Evolutionary conservation across 1,284 basidiomycete species (phyloP).

Genomic region (Trichosporon sp.): DNA sequence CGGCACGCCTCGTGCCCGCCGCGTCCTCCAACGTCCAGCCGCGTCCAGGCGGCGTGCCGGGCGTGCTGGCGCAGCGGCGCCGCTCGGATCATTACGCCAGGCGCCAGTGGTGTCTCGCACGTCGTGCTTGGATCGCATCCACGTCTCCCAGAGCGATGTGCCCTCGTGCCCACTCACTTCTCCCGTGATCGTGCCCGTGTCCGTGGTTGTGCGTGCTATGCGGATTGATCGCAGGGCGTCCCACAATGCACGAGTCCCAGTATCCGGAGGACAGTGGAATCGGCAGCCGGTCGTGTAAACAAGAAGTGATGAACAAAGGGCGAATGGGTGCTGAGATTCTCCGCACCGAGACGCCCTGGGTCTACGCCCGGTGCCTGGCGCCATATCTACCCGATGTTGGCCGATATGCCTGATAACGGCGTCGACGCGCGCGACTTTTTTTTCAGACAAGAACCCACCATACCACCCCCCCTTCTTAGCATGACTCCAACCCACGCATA

Average conservation of each 20-base stretch:
- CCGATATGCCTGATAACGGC: neutral
- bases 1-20: conserved; percentile 4
- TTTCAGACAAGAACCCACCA: neutral
- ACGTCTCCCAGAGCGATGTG: neutral
- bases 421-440: neutral
- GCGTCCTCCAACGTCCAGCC: too few species aligned
- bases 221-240: neutral
- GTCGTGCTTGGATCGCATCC: neutral
- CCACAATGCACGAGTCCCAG: too few species aligned
- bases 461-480: neutral
- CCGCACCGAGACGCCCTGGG: neutral
- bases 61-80: neutral
- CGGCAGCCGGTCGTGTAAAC: too few species aligned
- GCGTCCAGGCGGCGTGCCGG: too few species aligned
- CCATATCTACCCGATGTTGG: neutral
- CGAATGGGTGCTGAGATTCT: neutral
- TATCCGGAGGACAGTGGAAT: too few species aligned
- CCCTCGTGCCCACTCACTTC: neutral
- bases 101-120: neutral
- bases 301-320: neutral
- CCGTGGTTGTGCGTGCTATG: neutral
- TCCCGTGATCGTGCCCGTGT: neutral
- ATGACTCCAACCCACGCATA: too few species aligned
- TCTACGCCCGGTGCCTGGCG: neutral
- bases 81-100: conserved; percentile 10